phyloP scores from a whole-genome alignment of 805 yeast genomes.

The Brettanomyces anomalus region DNA sequence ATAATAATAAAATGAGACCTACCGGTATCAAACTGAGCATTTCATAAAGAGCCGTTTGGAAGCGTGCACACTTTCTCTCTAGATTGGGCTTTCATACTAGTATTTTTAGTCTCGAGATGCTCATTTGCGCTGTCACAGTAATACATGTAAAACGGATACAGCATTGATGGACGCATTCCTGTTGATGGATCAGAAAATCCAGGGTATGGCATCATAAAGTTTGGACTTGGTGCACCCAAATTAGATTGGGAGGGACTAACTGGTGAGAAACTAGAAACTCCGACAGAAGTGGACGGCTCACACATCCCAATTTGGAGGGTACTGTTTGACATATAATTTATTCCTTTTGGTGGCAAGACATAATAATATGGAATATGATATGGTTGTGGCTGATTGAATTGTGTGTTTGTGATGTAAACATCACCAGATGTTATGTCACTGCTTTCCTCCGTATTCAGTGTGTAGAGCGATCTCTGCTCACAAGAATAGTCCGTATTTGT shows the following conservation, averaged over 20 bases:
- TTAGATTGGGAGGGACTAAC: no score
- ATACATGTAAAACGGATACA: constrained; percentile 25
- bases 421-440: constrained; percentile 11
- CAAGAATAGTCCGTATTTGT: constrained; percentile 20
- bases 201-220: constrained; percentile 22
- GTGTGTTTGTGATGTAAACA: not conserved
- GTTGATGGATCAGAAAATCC: constrained; percentile 13
- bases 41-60: no score
- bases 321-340: constrained; percentile 7
- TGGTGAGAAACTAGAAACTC: no score
- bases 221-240: constrained; percentile 2
- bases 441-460: constrained; percentile 21
- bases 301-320: not conserved
- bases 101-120: no score
- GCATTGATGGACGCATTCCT: constrained; percentile 12
- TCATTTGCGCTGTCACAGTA: constrained; percentile 19
- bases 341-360: constrained; percentile 21
- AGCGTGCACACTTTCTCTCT: no score
- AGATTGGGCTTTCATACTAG: no score
- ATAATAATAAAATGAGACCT: no score
- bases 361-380: constrained; percentile 22
- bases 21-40: no score
- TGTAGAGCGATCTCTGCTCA: constrained; percentile 21
- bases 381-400: constrained; percentile 2
- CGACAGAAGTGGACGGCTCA: no score